A percentile compares a stretch with the other conserved stretches of the same genome.
phyloP scores from a whole-genome alignment of 345 rosid species.

The Eutrema yunnanense region DNA sequence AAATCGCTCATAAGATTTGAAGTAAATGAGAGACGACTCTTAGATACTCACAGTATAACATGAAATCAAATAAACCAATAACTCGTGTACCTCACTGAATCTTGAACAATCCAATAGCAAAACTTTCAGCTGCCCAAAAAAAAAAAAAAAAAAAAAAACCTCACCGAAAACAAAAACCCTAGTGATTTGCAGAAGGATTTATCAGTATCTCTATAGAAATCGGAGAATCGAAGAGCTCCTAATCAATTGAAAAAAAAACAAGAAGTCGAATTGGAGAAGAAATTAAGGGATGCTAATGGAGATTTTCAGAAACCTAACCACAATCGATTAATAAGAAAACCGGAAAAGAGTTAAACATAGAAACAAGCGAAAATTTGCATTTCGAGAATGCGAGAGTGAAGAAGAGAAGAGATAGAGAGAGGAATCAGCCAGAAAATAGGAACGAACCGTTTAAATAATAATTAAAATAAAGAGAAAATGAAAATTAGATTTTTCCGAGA shows the following conservation, averaged over 20 bases:
- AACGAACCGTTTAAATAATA: background rate
- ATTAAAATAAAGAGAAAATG: background rate
- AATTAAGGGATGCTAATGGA: background rate
- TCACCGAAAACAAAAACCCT: background rate
- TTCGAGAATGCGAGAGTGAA: background rate
- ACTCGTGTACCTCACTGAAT: background rate
- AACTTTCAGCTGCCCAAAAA: background rate
- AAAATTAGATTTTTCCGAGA: background rate
- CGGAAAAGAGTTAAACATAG: background rate
- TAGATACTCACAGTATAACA: too few species aligned
- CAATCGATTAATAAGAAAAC: background rate
- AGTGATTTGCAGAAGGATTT: background rate
- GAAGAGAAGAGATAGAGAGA: background rate
- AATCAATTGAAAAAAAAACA: background rate
- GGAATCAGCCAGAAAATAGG: slow-evolving; percentile 2
- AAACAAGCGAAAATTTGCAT: background rate
- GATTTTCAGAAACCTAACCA: background rate
- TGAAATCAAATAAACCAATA: background rate
- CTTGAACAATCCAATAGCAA: background rate
- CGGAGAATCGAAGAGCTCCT: background rate
- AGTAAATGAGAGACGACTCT: background rate
- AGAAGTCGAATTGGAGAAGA: background rate
- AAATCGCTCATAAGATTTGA: background rate
- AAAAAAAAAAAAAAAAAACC: background rate
- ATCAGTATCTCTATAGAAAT: background rate